These are phyloP conservation scores for Rhododendron williamsianum DNA, from an alignment of 148 eudicot species.

Conservation along the genomic window DNA sequence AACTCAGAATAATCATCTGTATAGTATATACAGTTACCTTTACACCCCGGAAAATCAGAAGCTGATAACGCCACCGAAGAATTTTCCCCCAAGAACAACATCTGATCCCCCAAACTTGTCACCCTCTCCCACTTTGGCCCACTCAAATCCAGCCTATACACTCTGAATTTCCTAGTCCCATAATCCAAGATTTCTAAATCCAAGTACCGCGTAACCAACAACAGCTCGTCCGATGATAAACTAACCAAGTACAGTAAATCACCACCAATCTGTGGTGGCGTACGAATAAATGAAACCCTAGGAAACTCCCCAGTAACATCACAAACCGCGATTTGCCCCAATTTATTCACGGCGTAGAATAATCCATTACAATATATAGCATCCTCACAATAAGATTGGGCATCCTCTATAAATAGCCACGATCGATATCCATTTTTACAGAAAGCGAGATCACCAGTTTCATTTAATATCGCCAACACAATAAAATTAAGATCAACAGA, in stretches of 20 bases:
- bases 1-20: slow-evolving; percentile 62
- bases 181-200: slow-evolving; percentile 26
- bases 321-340: slow-evolving; percentile 47
- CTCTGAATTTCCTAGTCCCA: slow-evolving; percentile 44
- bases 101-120: slow-evolving; percentile 36
- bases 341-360: slow-evolving; percentile 53
- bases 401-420: slow-evolving; percentile 45
- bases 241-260: slow-evolving; percentile 64
- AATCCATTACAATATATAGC: slow-evolving; percentile 43
- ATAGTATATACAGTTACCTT: slow-evolving; percentile 56
- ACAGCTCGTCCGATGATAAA: slow-evolving; percentile 22
- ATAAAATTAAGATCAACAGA: slow-evolving; percentile 16
- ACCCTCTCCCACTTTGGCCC: slow-evolving; percentile 45
- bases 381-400: slow-evolving; percentile 47
- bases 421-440: slow-evolving; percentile 38
- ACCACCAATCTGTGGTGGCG: slow-evolving; percentile 29
- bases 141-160: slow-evolving; percentile 35
- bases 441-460: slow-evolving; percentile 48
- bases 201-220: slow-evolving; percentile 42
- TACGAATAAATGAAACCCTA: slow-evolving; percentile 23
- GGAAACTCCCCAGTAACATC: slow-evolving; percentile 21
- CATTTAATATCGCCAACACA: slow-evolving; percentile 43
- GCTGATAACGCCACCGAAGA: slow-evolving; percentile 50
- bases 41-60: slow-evolving; percentile 46
- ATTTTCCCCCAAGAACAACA: slow-evolving; percentile 62